Conservation (phyloP, 2,329 filamentous ascomycete species). For the Talaromyces pinophilus region DNA sequence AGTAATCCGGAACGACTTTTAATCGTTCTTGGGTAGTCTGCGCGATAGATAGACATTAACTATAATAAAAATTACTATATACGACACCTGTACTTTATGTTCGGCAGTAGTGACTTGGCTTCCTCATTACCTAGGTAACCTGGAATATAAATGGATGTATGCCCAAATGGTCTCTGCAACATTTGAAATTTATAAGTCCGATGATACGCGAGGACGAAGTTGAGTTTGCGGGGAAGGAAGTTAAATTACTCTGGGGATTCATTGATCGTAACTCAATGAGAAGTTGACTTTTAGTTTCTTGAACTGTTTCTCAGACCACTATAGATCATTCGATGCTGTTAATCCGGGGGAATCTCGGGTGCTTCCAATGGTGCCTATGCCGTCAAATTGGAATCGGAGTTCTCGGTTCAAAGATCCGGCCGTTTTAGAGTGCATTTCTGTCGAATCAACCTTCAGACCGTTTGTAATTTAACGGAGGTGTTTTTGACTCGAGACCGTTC, state of each 20-base stretch:
- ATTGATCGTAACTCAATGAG: neutral
- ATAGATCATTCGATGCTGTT: neutral
- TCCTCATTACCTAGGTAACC: too few relatives aligned
- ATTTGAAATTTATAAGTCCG: neutral
- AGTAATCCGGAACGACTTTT: neutral
- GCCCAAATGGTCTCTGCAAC: too few relatives aligned
- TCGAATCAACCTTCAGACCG: too few relatives aligned
- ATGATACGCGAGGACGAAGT: neutral
- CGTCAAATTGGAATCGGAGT: too few relatives aligned
- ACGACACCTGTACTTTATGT: too few relatives aligned
- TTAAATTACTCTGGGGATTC: neutral
- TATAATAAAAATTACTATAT: too few relatives aligned
- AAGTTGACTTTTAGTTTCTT: neutral
- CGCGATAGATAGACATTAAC: too few relatives aligned
- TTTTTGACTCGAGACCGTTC: too few relatives aligned
- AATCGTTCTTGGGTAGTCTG: too few relatives aligned
- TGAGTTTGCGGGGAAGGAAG: neutral
- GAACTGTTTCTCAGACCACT: neutral
- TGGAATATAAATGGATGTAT: too few relatives aligned
- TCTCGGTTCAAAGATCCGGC: neutral
- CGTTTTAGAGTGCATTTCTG: neutral
- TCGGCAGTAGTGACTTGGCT: too few relatives aligned
- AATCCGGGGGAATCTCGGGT: neutral
- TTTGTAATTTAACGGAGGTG: too few relatives aligned
- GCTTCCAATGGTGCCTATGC: neutral